phyloP scores from a whole-genome alignment of 768 basidiomycete genomes.

The Pluteus cervinus region DNA sequence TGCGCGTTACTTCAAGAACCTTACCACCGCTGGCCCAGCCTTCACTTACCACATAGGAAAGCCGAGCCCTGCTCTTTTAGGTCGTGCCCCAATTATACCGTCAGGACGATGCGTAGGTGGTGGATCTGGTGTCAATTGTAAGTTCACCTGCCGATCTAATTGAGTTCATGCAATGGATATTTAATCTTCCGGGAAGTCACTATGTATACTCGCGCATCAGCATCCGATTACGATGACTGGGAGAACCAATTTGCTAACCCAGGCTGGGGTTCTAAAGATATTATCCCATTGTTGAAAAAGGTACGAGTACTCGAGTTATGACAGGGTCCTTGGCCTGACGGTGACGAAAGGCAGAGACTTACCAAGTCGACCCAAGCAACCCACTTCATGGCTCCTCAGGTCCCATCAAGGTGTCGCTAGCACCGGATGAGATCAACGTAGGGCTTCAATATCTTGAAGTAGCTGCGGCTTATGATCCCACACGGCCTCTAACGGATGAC shows the following conservation, averaged over 20 bases:
- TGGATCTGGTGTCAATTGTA: slow-evolving; percentile 58
- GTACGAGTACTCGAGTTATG: slow-evolving; percentile 27
- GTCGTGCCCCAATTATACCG: slow-evolving; percentile 37
- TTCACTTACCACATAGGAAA: slow-evolving; percentile 41
- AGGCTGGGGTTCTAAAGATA: slow-evolving; percentile 53
- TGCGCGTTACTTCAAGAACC: slow-evolving; percentile 39
- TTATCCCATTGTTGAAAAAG: slow-evolving; percentile 57
- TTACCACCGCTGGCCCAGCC: slow-evolving; percentile 30
- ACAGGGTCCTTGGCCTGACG: neutral
- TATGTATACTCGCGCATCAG: slow-evolving; percentile 52
- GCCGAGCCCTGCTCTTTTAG: slow-evolving; percentile 32
- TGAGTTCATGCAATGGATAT: neutral
- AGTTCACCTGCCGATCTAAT: slow-evolving; percentile 8
- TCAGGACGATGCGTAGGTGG: slow-evolving; percentile 53
- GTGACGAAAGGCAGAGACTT: slow-evolving; percentile 32
- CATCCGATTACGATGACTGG: slow-evolving; percentile 68
- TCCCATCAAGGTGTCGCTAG: slow-evolving; percentile 44
- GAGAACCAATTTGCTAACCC: slow-evolving; percentile 40
- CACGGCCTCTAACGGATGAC: slow-evolving; percentile 38
- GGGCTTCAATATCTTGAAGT: slow-evolving; percentile 41
- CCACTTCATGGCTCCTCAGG: slow-evolving; percentile 42
- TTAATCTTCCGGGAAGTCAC: slow-evolving; percentile 24
- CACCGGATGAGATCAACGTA: slow-evolving; percentile 30
- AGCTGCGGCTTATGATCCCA: slow-evolving; percentile 41
- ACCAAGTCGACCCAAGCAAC: slow-evolving; percentile 18